phyloP scores from a whole-genome alignment of 83 land plant genomes.

The Diphasiastrum complanatum region DNA sequence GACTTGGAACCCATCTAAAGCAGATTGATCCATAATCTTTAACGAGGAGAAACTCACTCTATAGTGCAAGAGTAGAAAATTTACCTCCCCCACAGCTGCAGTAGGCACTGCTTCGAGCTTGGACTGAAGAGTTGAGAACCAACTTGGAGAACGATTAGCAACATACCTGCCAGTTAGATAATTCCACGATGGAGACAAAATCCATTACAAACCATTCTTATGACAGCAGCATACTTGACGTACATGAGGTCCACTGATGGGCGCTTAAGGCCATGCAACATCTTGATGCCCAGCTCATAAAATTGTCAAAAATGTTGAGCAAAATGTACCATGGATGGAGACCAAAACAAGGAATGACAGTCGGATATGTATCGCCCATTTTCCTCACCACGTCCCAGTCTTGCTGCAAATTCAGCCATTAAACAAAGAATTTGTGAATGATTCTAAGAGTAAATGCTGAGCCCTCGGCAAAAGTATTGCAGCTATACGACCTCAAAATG shows the following conservation, averaged over 20 bases:
- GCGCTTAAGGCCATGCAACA: too few species aligned
- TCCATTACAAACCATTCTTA: background rate
- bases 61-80: too few species aligned
- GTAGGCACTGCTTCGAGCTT: slow-evolving; percentile 52
- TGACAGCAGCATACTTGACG: background rate
- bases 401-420: slow-evolving; percentile 29
- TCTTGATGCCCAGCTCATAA: too few species aligned
- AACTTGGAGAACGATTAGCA: slow-evolving; percentile 45
- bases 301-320: background rate
- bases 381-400: slow-evolving; percentile 80
- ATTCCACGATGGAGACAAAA: background rate
- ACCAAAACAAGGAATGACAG: slow-evolving; percentile 74
- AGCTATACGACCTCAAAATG: too few species aligned
- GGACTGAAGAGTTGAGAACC: slow-evolving; percentile 50
- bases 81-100: slow-evolving; percentile 92
- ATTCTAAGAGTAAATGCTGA: too few species aligned
- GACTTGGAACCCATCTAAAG: too few species aligned
- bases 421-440: too few species aligned
- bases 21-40: too few species aligned
- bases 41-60: too few species aligned
- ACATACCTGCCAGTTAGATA: slow-evolving; percentile 44
- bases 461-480: too few species aligned
- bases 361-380: slow-evolving; percentile 48
- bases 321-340: slow-evolving; percentile 76
- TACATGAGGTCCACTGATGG: too few species aligned